Base-by-base conservation (phyloP, 805 yeast species). In the Starmerella stigmatis region DNA sequence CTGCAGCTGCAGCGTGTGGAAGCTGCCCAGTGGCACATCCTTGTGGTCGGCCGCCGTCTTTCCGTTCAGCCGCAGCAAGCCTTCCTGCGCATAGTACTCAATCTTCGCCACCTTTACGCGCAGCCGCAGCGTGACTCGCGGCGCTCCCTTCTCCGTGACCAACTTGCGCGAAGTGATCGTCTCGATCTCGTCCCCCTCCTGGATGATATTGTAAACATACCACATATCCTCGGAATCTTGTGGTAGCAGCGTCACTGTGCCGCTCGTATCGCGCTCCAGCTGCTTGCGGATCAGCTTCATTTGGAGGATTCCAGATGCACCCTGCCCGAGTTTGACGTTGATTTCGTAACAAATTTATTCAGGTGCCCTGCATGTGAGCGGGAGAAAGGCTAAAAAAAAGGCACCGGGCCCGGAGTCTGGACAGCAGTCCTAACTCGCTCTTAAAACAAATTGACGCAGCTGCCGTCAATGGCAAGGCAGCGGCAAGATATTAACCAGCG, bases 221-320 rank as follows among this genome's bases (percentile, higher is more conserved):
- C 96, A 92, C 49, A 92, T 68, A 61, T 89, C 98, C 56, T 89
- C 96, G 39, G 81, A 76, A 56, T 92, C 97, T 57, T 88, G 82
- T 0, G 96, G 88, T 3, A 77, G 66, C 17, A 89, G 61, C 0
- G 82, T 71, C 17, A 85, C 69, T 2, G 71, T 64, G 5, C 89
- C 94, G 46, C 80, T 71, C 41, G 71, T 67, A 52, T 79, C 85
- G 51, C 73, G 76, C 43, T 72, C 76, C 29, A 76, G 61, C 15
- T 62, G 56, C 47, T 74, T 72, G 5, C 69, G 61, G 2, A 78
- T 52, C 25, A 79, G 62, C 59, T 78, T 79, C 88, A 80, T 78
- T 16, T n/a, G 30, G 19, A 22, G 20, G 15, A n/a, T 23, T 36
- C n/a, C 19, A 34, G 2, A 4, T n/a, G 21, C 19, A n/a, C n/a